Conservation (phyloP, 2,329 filamentous ascomycete genomes). For the Exserohilum rostratum region DNA sequence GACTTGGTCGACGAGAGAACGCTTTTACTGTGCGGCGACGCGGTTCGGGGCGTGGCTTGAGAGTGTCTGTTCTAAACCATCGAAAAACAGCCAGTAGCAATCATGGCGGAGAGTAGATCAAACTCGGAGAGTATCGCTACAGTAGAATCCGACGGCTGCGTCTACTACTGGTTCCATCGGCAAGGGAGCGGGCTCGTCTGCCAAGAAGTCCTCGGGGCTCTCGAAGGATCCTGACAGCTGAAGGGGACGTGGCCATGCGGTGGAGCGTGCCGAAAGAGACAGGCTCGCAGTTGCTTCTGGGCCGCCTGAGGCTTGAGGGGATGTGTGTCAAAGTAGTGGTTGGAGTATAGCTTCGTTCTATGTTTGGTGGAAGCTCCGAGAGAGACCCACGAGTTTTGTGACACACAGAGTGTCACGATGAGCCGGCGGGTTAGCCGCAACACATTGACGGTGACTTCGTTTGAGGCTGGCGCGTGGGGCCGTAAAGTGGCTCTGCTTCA, state of each 20-base stretch:
- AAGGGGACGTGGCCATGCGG: slow-evolving; percentile 17
- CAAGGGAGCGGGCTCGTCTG: slow-evolving; percentile 5
- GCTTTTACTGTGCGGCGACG: slow-evolving; percentile 25
- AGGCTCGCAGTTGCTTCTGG: slow-evolving; percentile 26
- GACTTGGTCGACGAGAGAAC: slow-evolving; percentile 30
- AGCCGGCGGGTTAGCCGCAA: slow-evolving; percentile 40
- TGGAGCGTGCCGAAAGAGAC: slow-evolving; percentile 28
- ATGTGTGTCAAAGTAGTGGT: slow-evolving; percentile 26
- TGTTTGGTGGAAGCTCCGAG: slow-evolving; percentile 34
- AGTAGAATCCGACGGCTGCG: slow-evolving; percentile 20
- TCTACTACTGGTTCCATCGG: slow-evolving; percentile 11
- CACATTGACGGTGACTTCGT: slow-evolving; percentile 37
- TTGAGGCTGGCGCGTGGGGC: slow-evolving; percentile 46
- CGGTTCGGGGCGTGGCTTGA: slow-evolving; percentile 30
- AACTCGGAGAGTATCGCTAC: slow-evolving; percentile 17
- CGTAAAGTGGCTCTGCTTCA: slow-evolving; percentile 37
- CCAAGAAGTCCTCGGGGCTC: slow-evolving; percentile 6
- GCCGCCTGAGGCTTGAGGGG: slow-evolving; percentile 17
- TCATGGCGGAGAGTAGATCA: slow-evolving; percentile 18
- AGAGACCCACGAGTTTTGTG: slow-evolving; percentile 38
- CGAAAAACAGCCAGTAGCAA: slow-evolving; percentile 9
- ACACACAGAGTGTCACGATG: slow-evolving; percentile 40
- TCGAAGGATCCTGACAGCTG: slow-evolving; percentile 16
- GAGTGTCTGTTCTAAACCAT: slow-evolving; percentile 14
- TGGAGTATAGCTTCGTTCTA: slow-evolving; percentile 30